Evolutionary conservation across 306 rosid genomes (phyloP), one percentile per base, ranked within the genome.

Genomic region (Gillenia trifoliata): DNA sequence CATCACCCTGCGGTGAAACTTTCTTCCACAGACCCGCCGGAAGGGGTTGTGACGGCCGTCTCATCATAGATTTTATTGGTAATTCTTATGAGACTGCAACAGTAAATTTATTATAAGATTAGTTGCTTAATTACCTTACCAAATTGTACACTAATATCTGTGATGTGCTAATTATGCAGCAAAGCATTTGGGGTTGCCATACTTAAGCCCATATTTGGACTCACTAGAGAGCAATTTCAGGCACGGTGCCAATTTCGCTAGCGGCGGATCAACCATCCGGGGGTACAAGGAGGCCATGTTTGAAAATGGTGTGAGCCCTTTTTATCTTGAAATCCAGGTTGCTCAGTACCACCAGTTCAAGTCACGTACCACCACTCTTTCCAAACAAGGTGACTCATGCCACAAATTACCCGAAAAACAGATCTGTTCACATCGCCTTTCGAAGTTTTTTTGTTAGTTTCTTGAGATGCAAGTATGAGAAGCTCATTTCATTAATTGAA

Each of bases 171-270:
- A 22, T 30, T 61, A 49, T 82, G 83, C 81, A 93, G 98, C 96
- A 0, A 62, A 86, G 50, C 80, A 86, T 5, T 86, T 93, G 6
- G 83, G 77, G 19, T 68, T 91, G 59, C 89, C 93, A 8, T 77
- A 59, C 55, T 55, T 93, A 81, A 84, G 83, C 40, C 80, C 98
- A 8, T 91, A 89, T 69, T 64, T 93, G 38, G 83, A 93, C 74
- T 93, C 98, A 33, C 64, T 93, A 3, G 96, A 90, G 62, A 64
- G 97, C 52, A 93, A 79, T 55, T 93, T 88, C 38, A 68, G 85
- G n/a, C 85, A 88, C 0, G 97, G 97, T 22, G 98, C 97, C 2
- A 93, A 93, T 74, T 93, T 93, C n/a, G 98, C 93, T 0, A 86
- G 90, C 15, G 93, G 96, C 30, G 88, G 97, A 72, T 70, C 96